Conservation (phyloP, 345 rosid species). For the Linum tenue region DNA sequence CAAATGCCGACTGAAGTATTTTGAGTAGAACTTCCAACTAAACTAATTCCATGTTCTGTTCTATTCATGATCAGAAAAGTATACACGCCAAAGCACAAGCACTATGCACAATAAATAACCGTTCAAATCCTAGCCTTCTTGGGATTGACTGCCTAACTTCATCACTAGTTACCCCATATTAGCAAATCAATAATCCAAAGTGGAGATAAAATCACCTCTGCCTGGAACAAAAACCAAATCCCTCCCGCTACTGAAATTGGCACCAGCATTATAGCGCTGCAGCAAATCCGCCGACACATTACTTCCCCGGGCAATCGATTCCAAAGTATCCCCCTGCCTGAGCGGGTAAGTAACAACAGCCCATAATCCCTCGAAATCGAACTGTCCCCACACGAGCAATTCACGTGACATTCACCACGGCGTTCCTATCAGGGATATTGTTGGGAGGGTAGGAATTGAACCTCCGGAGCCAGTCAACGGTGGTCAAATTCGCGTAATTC, state of each 20-base stretch:
- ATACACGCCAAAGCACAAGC: no score
- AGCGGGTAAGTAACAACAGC: constrained; percentile 36
- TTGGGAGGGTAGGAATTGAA: constrained; percentile 27
- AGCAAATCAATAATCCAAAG: background rate
- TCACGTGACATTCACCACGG: constrained; percentile 36
- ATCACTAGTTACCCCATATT: no score
- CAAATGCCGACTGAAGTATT: no score
- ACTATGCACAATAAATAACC: no score
- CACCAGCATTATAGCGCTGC: constrained; percentile 26
- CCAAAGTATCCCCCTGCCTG: constrained; percentile 23
- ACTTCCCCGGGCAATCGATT: constrained; percentile 18
- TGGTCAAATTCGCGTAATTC: constrained; percentile 33
- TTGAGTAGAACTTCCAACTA: no score
- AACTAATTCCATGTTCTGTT: no score
- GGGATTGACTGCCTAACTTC: no score
- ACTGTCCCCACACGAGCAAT: constrained; percentile 40
- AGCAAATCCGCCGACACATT: constrained; percentile 22
- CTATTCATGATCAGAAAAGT: no score
- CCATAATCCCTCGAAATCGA: constrained; percentile 32
- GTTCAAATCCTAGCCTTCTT: no score
- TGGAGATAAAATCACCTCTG: constrained; percentile 25
- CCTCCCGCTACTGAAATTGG: constrained; percentile 25
- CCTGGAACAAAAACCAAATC: constrained; percentile 45
- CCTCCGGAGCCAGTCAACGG: constrained; percentile 31
- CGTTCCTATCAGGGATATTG: constrained; percentile 16